phyloP scores from a whole-genome alignment of 768 basidiomycete genomes.

The Boletus subparvulus region DNA sequence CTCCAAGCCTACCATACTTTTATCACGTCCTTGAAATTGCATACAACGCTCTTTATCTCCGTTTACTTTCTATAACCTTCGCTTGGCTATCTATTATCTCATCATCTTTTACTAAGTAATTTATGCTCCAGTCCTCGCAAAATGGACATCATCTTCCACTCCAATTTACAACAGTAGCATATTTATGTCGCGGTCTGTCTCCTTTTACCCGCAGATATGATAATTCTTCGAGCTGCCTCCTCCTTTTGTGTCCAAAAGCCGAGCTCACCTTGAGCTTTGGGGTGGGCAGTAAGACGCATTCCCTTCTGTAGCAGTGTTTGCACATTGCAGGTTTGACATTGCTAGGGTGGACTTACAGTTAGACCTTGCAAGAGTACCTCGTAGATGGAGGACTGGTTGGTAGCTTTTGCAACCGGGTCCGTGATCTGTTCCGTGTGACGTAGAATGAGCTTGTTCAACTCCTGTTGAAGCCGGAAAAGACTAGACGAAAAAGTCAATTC shows the following conservation, averaged over 20 bases:
- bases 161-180: constrained; percentile 5
- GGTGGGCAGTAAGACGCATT: constrained; percentile 70
- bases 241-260: constrained; percentile 85
- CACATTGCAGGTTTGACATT: not conserved
- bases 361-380: constrained; percentile 74
- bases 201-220: constrained; percentile 41
- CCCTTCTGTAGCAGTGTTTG: constrained; percentile 47
- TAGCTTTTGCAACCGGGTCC: constrained; percentile 60
- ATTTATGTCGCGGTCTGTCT: constrained; percentile 23
- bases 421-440: constrained; percentile 68
- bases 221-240: constrained; percentile 69
- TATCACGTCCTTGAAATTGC: constrained; percentile 15
- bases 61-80: constrained; percentile 2
- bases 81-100: constrained; percentile 11
- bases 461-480: constrained; percentile 79
- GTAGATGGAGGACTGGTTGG: constrained; percentile 70
- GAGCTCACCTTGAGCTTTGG: constrained; percentile 83
- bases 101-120: constrained; percentile 15
- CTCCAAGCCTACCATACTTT: constrained; percentile 13
- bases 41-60: constrained; percentile 7
- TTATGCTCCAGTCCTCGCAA: constrained; percentile 21
- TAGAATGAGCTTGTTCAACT: constrained; percentile 72
- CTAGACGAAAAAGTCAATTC: constrained; percentile 40
- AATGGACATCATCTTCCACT: constrained; percentile 13
- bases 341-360: constrained; percentile 51